phyloP scores from a whole-genome alignment of 2,329 filamentous ascomycete genomes.

The Botrytis fragariae region DNA sequence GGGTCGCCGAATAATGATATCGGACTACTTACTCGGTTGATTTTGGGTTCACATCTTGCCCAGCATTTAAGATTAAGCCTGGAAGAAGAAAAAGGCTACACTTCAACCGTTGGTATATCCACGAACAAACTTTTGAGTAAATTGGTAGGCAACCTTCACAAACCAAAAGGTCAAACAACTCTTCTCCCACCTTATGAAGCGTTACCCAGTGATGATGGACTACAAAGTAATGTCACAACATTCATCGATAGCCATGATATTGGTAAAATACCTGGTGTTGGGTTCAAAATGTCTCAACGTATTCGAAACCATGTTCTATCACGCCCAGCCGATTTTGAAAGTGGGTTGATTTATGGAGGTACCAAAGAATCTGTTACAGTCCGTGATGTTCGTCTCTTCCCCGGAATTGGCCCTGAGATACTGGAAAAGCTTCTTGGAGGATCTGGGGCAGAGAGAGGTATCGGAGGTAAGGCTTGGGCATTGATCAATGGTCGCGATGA shows the following conservation, averaged over 20 bases:
- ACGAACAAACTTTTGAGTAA: constrained; percentile 87
- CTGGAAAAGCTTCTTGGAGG: constrained; percentile 70
- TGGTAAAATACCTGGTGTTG: constrained; percentile 80
- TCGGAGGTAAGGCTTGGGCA: constrained; percentile 71
- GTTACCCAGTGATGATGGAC: constrained; percentile 31
- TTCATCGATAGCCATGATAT: constrained; percentile 79
- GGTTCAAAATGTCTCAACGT: constrained; percentile 71
- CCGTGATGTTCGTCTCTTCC: constrained; percentile 59
- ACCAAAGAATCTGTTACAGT: constrained; percentile 61
- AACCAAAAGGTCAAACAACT: constrained; percentile 84
- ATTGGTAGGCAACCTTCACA: constrained; percentile 77
- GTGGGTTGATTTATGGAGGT: constrained; percentile 47
- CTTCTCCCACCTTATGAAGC: constrained; percentile 62
- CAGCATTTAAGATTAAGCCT: constrained; percentile 68
- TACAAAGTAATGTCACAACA: constrained; percentile 51
- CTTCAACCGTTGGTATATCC: constrained; percentile 81
- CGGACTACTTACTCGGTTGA: constrained; percentile 50
- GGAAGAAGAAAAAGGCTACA: constrained; percentile 77
- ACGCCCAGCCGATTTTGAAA: constrained; percentile 42
- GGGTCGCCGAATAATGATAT: constrained; percentile 22
- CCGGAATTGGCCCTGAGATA: constrained; percentile 59
- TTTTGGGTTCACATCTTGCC: constrained; percentile 79
- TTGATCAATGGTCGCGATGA: constrained; percentile 80
- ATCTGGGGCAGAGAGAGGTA: constrained; percentile 66
- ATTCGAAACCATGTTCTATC: constrained; percentile 60